These are phyloP conservation scores for Vitis rupestris DNA, from an alignment of 164 flowering plant species.

Conservation along the genomic window DNA sequence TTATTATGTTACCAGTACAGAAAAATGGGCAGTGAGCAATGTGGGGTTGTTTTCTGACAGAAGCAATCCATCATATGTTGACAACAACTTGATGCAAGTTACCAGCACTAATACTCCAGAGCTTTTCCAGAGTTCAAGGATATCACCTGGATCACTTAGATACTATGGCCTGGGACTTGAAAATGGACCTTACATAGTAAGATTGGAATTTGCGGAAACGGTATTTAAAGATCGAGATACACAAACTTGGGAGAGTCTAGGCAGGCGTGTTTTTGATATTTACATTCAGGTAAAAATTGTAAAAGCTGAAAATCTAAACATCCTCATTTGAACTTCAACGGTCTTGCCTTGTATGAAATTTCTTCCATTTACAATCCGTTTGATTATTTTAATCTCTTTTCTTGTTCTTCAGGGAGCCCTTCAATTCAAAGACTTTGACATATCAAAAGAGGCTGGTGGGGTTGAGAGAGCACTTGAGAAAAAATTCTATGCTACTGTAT, in stretches of 20 bases:
- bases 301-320: too few relatives aligned
- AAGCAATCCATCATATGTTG: background rate
- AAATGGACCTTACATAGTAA: slow-evolving; percentile 27
- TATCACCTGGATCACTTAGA: slow-evolving; percentile 31
- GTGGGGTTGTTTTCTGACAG: slow-evolving; percentile 15
- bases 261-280: slow-evolving; percentile 28
- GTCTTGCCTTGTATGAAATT: too few relatives aligned
- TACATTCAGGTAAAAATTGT: slow-evolving; percentile 24
- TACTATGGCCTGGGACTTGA: slow-evolving; percentile 34
- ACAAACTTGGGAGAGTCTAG: slow-evolving; percentile 27
- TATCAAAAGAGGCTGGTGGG: background rate
- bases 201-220: slow-evolving; percentile 30
- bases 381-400: too few relatives aligned
- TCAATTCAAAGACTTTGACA: background rate
- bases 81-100: background rate
- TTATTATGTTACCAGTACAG: slow-evolving; percentile 4
- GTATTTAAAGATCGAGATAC: slow-evolving; percentile 7
- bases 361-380: background rate
- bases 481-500: background rate
- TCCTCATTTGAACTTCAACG: too few relatives aligned
- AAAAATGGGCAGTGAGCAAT: slow-evolving; percentile 23
- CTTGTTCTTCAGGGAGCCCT: background rate
- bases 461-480: background rate
- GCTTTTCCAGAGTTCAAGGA: slow-evolving; percentile 23
- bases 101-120: slow-evolving; percentile 11